Base-by-base conservation (phyloP, 768 basidiomycete species). In the Chiua virens region DNA sequence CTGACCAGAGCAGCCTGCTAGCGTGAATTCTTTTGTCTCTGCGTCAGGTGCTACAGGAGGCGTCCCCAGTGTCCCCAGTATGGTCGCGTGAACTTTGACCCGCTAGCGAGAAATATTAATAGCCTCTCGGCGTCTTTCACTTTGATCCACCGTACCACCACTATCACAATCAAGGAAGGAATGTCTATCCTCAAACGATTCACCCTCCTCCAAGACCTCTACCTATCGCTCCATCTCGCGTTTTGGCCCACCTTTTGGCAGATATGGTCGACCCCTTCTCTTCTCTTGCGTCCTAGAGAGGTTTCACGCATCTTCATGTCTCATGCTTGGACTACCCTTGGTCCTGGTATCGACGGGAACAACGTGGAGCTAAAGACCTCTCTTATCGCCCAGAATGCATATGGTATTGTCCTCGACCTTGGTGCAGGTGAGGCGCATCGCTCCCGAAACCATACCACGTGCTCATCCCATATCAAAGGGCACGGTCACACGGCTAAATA, bases 401-500 rank as follows among this genome's bases (percentile, higher is more conserved):
- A 67, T 8, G 87, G 87, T 2, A 71, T 79, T 3, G 82, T 89
- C 1, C 73, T 89, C 21, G 87, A 89, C 51, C 50, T 87, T 17
- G 86, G 86, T 4, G 85, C 86, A 59, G 86, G 86, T 83, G 50
- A 47, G 72, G 47, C 4, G 20, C 11, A 15, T 6, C 22, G 3
- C 28, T 32, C 14, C 3, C 6, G 1, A 15, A 34, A 3, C 5
- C 17, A n/a, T 3, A 10, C 18, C 44, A 6, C 36, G 14, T 8
- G 22, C 14, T 60, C 41, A 63, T 14, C 15, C 23, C 35, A 17
- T 34, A 3, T n/a, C 37, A 38, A 87, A n/a, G 87, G 84, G 0
- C 73, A 80, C 50, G 88, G 89, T 0, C 86, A 87, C 59, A 80
- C 78, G 0, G 68, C 77, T 13, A 73, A 72, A 27, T 89, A 90